These are phyloP conservation scores for Furcasterigmium sp. DNA, from an alignment of 2,329 filamentous ascomycete genomes.

Conservation along the genomic window DNA sequence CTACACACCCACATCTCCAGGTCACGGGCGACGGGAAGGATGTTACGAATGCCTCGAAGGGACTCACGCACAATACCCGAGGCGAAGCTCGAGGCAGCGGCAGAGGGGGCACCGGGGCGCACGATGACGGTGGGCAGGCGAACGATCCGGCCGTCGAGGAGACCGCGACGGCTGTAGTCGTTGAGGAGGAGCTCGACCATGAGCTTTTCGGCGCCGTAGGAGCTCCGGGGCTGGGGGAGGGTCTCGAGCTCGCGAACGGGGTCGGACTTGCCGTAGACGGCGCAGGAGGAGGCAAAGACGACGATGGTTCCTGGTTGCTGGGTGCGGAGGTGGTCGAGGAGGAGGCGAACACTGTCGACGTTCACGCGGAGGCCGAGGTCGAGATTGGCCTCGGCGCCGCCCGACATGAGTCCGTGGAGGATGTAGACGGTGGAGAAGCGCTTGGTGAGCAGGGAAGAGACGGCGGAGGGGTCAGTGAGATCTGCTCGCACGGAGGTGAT, in stretches of 20 bases:
- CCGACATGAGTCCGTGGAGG: conserved; percentile 61
- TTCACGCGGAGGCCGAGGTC: conserved; percentile 51
- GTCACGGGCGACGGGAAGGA: conserved; percentile 34
- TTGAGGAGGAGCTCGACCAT: conserved; percentile 55
- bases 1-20: conserved; percentile 43
- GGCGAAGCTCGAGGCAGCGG: conserved; percentile 55
- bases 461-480: conserved; percentile 23
- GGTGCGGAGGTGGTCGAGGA: conserved; percentile 45
- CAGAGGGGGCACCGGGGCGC: conserved; percentile 53
- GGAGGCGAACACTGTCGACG: conserved; percentile 46
- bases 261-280: conserved; percentile 47
- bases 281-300: conserved; percentile 54
- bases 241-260: conserved; percentile 21
- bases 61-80: conserved; percentile 59
- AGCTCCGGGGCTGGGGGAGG: conserved; percentile 47
- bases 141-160: conserved; percentile 51
- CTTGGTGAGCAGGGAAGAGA: conserved; percentile 20
- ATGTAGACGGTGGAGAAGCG: conserved; percentile 40
- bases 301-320: conserved; percentile 43
- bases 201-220: conserved; percentile 58
- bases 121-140: conserved; percentile 58
- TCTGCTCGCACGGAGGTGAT: conserved; percentile 20
- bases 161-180: conserved; percentile 43
- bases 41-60: conserved; percentile 37
- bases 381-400: conserved; percentile 54